These are phyloP conservation scores for Platanus orientalis DNA, from an alignment of 164 flowering plant genomes.

Conservation along the genomic window DNA sequence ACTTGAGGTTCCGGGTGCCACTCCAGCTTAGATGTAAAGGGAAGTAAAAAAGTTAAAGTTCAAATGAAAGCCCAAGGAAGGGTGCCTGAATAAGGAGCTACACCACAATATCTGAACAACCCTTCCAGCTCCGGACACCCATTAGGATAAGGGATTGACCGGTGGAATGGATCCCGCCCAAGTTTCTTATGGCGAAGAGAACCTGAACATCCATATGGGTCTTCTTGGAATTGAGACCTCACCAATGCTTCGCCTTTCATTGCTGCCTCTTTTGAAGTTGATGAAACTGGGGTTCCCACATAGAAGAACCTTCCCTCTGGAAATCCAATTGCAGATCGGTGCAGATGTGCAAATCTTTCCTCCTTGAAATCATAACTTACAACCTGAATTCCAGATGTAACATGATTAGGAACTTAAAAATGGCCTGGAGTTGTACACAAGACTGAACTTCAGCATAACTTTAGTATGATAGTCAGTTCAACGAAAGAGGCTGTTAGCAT, in stretches of 20 bases:
- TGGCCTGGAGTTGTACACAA: background rate
- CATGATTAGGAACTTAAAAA: background rate
- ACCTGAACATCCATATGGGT: slow-evolving; percentile 85
- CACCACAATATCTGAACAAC: slow-evolving; percentile 74
- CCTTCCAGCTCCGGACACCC: slow-evolving; percentile 87
- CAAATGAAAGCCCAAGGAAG: slow-evolving; percentile 58
- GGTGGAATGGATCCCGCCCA: slow-evolving; percentile 86
- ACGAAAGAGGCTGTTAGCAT: background rate
- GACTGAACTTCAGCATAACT: too few species aligned
- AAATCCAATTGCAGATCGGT: slow-evolving; percentile 83
- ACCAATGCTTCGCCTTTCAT: slow-evolving; percentile 80
- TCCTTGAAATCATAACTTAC: slow-evolving; percentile 94
- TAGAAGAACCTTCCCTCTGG: slow-evolving; percentile 77
- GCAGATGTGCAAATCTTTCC: slow-evolving; percentile 73
- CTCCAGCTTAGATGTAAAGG: too few species aligned
- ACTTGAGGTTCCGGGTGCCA: too few species aligned
- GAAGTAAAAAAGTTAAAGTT: background rate
- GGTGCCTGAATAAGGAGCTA: slow-evolving; percentile 48
- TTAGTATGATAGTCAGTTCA: too few species aligned
- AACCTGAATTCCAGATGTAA: slow-evolving; percentile 41
- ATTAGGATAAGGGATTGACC: slow-evolving; percentile 83
- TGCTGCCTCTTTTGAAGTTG: slow-evolving; percentile 61
- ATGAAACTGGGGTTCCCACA: slow-evolving; percentile 71
- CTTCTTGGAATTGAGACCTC: slow-evolving; percentile 70
- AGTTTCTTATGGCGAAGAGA: slow-evolving; percentile 65